Evolutionary conservation across 768 basidiomycete genomes (phyloP).

Genomic region (Xanthoconium purpureum): DNA sequence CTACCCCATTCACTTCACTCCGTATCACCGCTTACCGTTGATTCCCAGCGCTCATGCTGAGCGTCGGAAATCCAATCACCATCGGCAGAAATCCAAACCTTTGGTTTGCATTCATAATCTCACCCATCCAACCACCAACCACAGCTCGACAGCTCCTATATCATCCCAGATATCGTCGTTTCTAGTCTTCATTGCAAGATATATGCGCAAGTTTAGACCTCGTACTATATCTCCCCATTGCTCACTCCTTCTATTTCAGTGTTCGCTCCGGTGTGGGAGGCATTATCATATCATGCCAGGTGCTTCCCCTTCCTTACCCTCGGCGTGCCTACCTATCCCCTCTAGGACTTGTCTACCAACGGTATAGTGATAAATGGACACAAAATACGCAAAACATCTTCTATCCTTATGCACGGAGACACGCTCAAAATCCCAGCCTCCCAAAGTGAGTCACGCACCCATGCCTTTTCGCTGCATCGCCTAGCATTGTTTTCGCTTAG

Average conservation of each 20-base stretch:
- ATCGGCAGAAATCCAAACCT: constrained; percentile 70
- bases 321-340: background rate
- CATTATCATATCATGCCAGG: constrained; percentile 77
- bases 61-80: constrained; percentile 57
- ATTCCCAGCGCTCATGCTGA: constrained; percentile 49
- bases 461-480: background rate
- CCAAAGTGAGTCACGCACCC: constrained; percentile 41
- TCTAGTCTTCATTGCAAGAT: constrained; percentile 74
- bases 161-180: constrained; percentile 58
- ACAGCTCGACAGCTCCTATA: constrained; percentile 47
- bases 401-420: constrained; percentile 79
- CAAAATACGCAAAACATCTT: constrained; percentile 59
- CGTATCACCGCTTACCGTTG: background rate
- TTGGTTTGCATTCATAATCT: constrained; percentile 42
- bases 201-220: constrained; percentile 58
- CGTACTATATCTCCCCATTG: background rate
- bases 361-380: constrained; percentile 71
- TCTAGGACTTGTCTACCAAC: constrained; percentile 74
- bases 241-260: constrained; percentile 34
- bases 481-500: constrained; percentile 33
- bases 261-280: constrained; percentile 70
- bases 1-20: background rate
- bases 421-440: constrained; percentile 64
- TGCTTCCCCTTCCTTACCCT: constrained; percentile 25
- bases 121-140: background rate